Base-by-base conservation (phyloP, 805 yeast species). In the Metschnikowia continentalis region DNA sequence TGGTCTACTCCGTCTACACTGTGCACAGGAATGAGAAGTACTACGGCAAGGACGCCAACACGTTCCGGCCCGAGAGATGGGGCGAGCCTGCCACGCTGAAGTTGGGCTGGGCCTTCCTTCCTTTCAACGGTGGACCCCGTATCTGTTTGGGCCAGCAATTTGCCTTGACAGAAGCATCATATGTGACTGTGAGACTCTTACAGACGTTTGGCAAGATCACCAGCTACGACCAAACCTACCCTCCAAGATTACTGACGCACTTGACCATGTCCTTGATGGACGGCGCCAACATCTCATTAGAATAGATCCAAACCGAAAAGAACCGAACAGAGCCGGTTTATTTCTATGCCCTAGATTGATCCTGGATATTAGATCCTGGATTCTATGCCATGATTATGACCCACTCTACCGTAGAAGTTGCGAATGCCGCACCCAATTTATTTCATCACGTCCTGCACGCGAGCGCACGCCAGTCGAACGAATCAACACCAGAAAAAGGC, bases 1-100 rank as follows among this genome's bases (percentile, higher is more conserved):
- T 77, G 22, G 64, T 64, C 36, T 78, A 74, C 60, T 43, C 53
- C 10, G 61, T 74, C 15, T 72, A 70, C 54, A 60, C 71, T 14
- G 71, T 77, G 58, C 83, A 79, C 58, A 72, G 80, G 52, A 32
- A 46, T 41, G 49, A 49, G 50, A 42, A 44, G 10, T 58, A 62
- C 57, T 78, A 71, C 68, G 82, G 83, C 43, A 61, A 67, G 41
- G 79, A 78, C 48, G 74, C 78, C 20, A 53, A 59, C n/a, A 70
- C 54, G 47, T 78, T 74, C 61, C 63, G 65, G 17, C 83, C 83
- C 3, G 79, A 75, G 55, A 68, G 83, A 48, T 79, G 82, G 82
- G 64, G 60, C 30, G 69, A 65, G 43, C 54, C 57, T 15, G 11
- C 43, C 8, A 46, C 48, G 17, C 51, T 49, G 39, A 59, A 54